These are phyloP conservation scores for Rhizopus sp. DNA, from an alignment of 371 early-diverging fungal species.

Conservation along the genomic window DNA sequence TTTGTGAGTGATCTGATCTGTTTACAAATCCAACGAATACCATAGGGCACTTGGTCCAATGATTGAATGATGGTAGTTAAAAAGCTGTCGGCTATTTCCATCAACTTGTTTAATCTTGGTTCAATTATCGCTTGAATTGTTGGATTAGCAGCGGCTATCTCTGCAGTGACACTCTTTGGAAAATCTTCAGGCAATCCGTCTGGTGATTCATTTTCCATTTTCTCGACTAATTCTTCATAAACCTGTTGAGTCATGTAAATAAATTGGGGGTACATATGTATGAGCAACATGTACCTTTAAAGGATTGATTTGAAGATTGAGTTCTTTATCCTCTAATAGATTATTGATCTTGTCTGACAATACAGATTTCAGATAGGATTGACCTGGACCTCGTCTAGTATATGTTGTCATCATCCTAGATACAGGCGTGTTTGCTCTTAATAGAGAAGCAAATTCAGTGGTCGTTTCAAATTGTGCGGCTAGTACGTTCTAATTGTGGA, in stretches of 20 bases:
- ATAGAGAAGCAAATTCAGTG: slow-evolving; percentile 83
- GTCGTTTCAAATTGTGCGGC: slow-evolving; percentile 91
- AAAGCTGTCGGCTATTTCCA: slow-evolving; percentile 80
- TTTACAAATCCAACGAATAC: slow-evolving; percentile 95
- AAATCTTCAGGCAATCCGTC: slow-evolving; percentile 43
- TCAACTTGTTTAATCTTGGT: slow-evolving; percentile 73
- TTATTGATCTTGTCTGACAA: slow-evolving; percentile 79
- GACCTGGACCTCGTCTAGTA: slow-evolving; percentile 94
- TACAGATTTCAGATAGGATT: slow-evolving; percentile 88
- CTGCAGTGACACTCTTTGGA: slow-evolving; percentile 62
- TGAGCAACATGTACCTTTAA: slow-evolving; percentile 56
- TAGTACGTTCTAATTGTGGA: slow-evolving; percentile 71
- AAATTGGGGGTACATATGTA: slow-evolving; percentile 61
- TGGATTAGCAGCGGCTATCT: slow-evolving; percentile 68
- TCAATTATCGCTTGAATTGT: slow-evolving; percentile 74
- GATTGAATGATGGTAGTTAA: slow-evolving; percentile 77
- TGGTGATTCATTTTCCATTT: slow-evolving; percentile 56
- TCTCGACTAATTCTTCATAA: slow-evolving; percentile 78
- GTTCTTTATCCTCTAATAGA: slow-evolving; percentile 68
- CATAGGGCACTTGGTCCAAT: slow-evolving; percentile 83
- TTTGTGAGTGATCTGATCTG: slow-evolving; percentile 87
- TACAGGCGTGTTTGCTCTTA: slow-evolving; percentile 95
- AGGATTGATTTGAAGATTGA: slow-evolving; percentile 90
- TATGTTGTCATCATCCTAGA: slow-evolving; percentile 98
- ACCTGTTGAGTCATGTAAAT: slow-evolving; percentile 87